Conservation (phyloP, 441 rosid species). For the Eutrema salsugineum region DNA sequence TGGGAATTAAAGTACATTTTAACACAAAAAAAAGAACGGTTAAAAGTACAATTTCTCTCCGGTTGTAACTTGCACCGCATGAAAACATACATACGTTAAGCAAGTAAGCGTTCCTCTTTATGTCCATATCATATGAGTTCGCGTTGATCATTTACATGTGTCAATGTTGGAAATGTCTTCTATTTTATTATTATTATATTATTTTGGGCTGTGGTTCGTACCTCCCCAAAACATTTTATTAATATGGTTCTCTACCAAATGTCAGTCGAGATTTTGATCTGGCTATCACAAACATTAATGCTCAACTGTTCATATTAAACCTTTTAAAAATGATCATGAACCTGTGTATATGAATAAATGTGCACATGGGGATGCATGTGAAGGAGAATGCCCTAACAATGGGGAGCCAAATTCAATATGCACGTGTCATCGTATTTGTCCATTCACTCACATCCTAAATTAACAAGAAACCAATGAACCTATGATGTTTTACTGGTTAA, state of each 20-base stretch:
- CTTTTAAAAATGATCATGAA: neutral
- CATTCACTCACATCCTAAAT: neutral
- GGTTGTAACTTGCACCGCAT: neutral
- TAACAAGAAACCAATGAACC: neutral
- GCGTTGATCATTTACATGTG: neutral
- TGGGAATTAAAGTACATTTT: neutral
- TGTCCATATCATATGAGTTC: constrained; percentile 11
- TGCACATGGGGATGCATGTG: constrained; percentile 30
- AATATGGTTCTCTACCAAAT: too few species aligned
- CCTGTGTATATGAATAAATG: constrained; percentile 11
- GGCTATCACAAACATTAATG: neutral
- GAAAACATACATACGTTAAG: neutral
- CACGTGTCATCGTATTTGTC: neutral
- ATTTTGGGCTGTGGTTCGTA: too few species aligned
- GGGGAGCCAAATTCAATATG: constrained; percentile 22
- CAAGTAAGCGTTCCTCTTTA: neutral
- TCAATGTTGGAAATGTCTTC: constrained; percentile 11
- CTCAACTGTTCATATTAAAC: constrained; percentile 3
- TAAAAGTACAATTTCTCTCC: neutral
- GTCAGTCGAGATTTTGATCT: neutral
- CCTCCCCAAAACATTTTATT: too few species aligned
- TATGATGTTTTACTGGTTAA: neutral
- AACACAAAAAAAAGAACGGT: neutral
- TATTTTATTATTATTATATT: too few species aligned
- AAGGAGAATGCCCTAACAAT: constrained; percentile 17